A percentile compares a stretch with the other conserved stretches of the same genome.
Evolutionary conservation across 2,329 filamentous ascomycete species (phyloP).

Genomic region (Ophidiomyces ophidiicola): DNA sequence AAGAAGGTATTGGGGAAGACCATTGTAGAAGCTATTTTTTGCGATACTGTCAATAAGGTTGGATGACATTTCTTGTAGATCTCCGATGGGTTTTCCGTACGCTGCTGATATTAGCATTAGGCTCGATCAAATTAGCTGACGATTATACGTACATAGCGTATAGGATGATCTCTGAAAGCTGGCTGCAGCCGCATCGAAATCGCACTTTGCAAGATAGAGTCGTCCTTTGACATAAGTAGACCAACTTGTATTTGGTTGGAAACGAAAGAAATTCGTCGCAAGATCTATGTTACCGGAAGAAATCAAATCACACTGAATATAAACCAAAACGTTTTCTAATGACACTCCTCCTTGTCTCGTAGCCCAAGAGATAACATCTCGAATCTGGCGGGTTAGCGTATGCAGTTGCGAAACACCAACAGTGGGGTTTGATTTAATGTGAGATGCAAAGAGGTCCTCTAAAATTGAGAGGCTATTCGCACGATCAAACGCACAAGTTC

Average conservation of each 20-base stretch:
- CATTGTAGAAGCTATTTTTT: slow-evolving; percentile 54
- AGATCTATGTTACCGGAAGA: slow-evolving; percentile 54
- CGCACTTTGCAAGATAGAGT: slow-evolving; percentile 58
- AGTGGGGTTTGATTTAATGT: slow-evolving; percentile 33
- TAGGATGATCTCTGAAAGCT: slow-evolving; percentile 75
- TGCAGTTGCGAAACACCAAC: slow-evolving; percentile 32
- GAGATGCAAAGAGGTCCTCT: slow-evolving; percentile 34
- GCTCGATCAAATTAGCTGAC: slow-evolving; percentile 6
- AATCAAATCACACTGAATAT: slow-evolving; percentile 57
- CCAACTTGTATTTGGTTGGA: slow-evolving; percentile 48
- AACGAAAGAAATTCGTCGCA: slow-evolving; percentile 53
- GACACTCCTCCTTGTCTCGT: slow-evolving; percentile 43
- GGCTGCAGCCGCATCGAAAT: slow-evolving; percentile 59
- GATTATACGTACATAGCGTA: slow-evolving; percentile 57
- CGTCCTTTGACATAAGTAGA: slow-evolving; percentile 71
- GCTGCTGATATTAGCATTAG: slow-evolving; percentile 20
- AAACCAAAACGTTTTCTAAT: slow-evolving; percentile 50
- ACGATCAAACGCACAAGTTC: slow-evolving; percentile 16
- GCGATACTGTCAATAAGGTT: slow-evolving; percentile 66
- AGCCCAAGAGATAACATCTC: slow-evolving; percentile 35
- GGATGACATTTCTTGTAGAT: slow-evolving; percentile 37
- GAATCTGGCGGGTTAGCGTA: slow-evolving; percentile 32
- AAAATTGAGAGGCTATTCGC: slow-evolving; percentile 24
- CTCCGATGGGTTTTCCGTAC: slow-evolving; percentile 34
- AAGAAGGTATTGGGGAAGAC: slow-evolving; percentile 70